Evolutionary conservation across 768 basidiomycete species (phyloP), one percentile per base, ranked within the genome.

Genomic region (Kwoniella bestiolae): DNA sequence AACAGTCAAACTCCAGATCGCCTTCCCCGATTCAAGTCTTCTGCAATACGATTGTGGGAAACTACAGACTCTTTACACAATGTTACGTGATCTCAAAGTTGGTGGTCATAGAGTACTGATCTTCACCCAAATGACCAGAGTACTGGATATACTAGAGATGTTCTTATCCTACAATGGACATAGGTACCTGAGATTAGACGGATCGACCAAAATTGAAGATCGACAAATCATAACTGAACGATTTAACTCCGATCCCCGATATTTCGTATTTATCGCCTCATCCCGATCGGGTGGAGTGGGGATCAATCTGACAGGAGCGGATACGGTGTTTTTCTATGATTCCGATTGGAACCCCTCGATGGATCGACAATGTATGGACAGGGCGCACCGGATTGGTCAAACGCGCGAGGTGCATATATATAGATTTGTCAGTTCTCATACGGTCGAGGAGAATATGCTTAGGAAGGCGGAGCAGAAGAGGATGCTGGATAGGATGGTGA

Each of bases 401-500:
- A 81, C 78, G 28, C 71, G 82, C 2, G 81, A 82, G 76, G 94
- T 98, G 8, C 92, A 96, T 78, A 94, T 97, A 72, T 96, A 95
- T 81, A 90, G 94, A 18, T 92, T 98, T 77, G 88, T 97, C 29
- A 70, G 68, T 2, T 73, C 76, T 49, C 79, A 72, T 60, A 94
- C 94, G 0, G 92, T 98, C 32, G 94, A 98, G 81, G 94, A 97
- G 81, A 92, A 93, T 56, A 91, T 98, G 87, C 86, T 98, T 32
- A 89, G 89, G 67, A 96, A 95, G 79, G 94, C 94, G n/a, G 94
- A 98, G 72, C 94, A 98, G 83, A 98, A 98, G 81, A 89, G 94
- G 56, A 87, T 90, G 8, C 83, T 98, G 63, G 92, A 96, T 78
- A 89, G 87, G 65, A 84, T 96, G 56, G 92, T 97, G 71, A 96